These are phyloP conservation scores for Ogataea hybrid DNA, from an alignment of 1,139 yeast species.

Conservation along the genomic window DNA sequence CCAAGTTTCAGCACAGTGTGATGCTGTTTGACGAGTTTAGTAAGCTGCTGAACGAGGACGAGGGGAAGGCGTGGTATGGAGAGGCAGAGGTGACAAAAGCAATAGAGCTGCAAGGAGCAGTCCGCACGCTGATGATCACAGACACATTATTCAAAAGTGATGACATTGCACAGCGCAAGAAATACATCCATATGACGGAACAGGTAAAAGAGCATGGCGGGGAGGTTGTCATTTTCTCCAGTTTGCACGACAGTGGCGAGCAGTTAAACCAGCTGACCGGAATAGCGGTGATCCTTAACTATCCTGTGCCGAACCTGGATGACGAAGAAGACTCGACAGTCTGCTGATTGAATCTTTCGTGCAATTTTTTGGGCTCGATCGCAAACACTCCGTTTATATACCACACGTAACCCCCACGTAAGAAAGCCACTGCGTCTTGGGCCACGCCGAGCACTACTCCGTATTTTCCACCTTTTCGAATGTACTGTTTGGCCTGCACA, in stretches of 20 bases:
- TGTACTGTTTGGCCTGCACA: constrained; percentile 47
- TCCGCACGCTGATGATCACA: constrained; percentile 69
- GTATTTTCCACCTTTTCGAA: constrained; percentile 52
- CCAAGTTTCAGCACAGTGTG: constrained; percentile 80
- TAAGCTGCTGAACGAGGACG: constrained; percentile 72
- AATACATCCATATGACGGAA: constrained; percentile 68
- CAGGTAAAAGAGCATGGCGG: constrained; percentile 71
- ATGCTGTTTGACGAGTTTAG: constrained; percentile 73
- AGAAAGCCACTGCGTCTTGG: constrained; percentile 60
- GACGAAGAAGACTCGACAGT: constrained; percentile 37
- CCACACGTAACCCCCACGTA: constrained; percentile 66
- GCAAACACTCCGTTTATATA: constrained; percentile 40
- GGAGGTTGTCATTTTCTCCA: constrained; percentile 74
- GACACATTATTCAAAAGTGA: constrained; percentile 79
- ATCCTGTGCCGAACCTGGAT: constrained; percentile 83
- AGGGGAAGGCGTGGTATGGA: constrained; percentile 92
- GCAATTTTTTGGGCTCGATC: constrained; percentile 25
- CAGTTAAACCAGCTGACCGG: constrained; percentile 91
- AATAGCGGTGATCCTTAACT: constrained; percentile 80
- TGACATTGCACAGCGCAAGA: constrained; percentile 64
- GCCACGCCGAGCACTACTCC: constrained; percentile 62
- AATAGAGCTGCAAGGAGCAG: constrained; percentile 61
- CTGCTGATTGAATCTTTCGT: constrained; percentile 18
- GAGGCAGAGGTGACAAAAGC: constrained; percentile 77
- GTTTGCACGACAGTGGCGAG: constrained; percentile 86